Evolutionary conservation across 345 rosid genomes (phyloP), one percentile per base, ranked within the genome.

Genomic region (Ricinus communis): DNA sequence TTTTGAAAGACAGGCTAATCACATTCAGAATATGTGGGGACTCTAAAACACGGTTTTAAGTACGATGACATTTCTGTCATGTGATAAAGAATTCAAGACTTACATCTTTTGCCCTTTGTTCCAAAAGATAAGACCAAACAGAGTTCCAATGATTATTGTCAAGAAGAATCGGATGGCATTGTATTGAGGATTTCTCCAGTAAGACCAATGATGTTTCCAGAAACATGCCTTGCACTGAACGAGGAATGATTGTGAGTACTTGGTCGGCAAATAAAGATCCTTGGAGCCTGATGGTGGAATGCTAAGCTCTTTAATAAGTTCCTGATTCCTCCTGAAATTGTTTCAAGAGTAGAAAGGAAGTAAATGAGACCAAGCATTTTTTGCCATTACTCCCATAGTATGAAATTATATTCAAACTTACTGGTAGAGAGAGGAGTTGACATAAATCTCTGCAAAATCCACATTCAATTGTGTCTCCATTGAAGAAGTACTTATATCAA

Each of bases 401-500:
- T 28, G n/a, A 53, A 52, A 19, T 45, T n/a, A 12, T 6, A 50
- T 52, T 28, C 40, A 74, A 46, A 74, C 89, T 78, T 80, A 93
- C 98, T 75, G 79, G 71, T 87, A 68, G 55, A 93, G 86, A n/a
- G 87, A 69, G 5, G 98, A 93, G 74, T 85, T 83, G 30, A 81
- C 71, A 47, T 82, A 93, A 77, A 85, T 70, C 53, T 87, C 88
- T 14, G 92, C 93, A 74, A 93, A 91, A 81, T 89, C 95, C 8
- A 89, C 70, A n/a, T 64, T 71, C 68, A 91, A 74, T 72, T 83
- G 91, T 76, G 84, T 62, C 86, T 93, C 98, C 66, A 89, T 74
- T 57, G 90, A 64, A 19, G 90, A 75, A 59, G 90, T 57, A 47
- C 80, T 93, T 62, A 93, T 81, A 5, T 93, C 97, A 58, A 93